Evolutionary conservation across 2,329 filamentous ascomycete species (phyloP), one percentile per base, ranked within the genome.

Genomic region (Arthrobotrys conoides): DNA sequence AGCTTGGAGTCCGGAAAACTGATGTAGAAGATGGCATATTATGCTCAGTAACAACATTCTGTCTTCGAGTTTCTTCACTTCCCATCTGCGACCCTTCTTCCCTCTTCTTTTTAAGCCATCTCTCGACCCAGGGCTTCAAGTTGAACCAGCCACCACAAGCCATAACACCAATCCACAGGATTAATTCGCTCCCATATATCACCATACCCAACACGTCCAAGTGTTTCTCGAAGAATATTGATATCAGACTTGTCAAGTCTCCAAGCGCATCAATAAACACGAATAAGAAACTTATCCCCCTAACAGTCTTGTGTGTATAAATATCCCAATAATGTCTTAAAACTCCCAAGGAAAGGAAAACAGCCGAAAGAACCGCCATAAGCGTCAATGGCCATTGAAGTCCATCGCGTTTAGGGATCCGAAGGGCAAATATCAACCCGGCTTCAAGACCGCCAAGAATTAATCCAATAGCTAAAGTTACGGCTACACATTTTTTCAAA

Each of bases 281-380:
- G 80, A 93, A 93, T 1, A 92, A 85, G 83, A 93, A 92, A 0
- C 90, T 92, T 46, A 93, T 92, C 6, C 91, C 91, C 14, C 90
- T 86, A 0, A 92, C 91, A 0, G 90, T 91, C 5, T 89, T 87
- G 80, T 91, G 88, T 1, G 86, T 82, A 81, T 89, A 92, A 22
- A 93, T 92, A 79, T 93, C 91, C 85, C 88, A 89, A 81, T 92
- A 93, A 82, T 93, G 90, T 1, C 89, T 85, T 6, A 92, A 84
- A 0, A 93, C 91, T 0, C 91, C 91, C 0, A 89, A 87, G 0
- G 89, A 89, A 0, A 93, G 87, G 1, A 93, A 85, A 0, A 86
- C 83, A 0, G 91, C 90, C 0, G 91, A 90, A 0, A 92, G 83
- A 0, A 89, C 87, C 0, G 91, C 91, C 90, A 92, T 92, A 0